These are phyloP conservation scores for Cladosporium sphaerospermum DNA, from an alignment of 2,329 filamentous ascomycete genomes.

Conservation along the genomic window DNA sequence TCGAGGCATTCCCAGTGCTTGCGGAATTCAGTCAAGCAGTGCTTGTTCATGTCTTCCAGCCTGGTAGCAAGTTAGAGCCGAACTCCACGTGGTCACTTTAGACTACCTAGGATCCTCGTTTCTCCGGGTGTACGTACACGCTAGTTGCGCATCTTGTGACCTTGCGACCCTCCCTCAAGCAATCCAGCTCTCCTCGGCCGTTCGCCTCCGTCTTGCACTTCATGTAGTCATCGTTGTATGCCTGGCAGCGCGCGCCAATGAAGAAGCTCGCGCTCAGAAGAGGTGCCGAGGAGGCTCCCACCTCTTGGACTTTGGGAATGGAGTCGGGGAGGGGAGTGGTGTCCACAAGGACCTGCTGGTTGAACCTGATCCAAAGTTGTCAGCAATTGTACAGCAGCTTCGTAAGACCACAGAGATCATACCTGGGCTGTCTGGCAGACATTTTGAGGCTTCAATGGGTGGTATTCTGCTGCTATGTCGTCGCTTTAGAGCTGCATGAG, in stretches of 20 bases:
- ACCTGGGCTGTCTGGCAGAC: constrained; percentile 57
- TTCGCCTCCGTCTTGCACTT: constrained; percentile 96
- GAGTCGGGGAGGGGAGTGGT: constrained; percentile 87
- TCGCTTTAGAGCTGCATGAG: constrained; percentile 6
- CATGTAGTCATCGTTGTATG: constrained; percentile 99
- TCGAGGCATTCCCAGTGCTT: constrained; percentile 94
- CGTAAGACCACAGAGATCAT: constrained; percentile 23
- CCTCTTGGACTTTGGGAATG: constrained; percentile 88
- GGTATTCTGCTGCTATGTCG: constrained; percentile 1
- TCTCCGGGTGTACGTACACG: constrained; percentile 61
- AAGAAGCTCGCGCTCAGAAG: constrained; percentile 91
- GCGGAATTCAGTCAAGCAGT: constrained; percentile 86
- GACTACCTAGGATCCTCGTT: not conserved
- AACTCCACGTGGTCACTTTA: not conserved
- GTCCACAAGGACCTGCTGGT: constrained; percentile 88
- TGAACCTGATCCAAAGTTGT: constrained; percentile 64
- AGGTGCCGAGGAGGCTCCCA: constrained; percentile 87
- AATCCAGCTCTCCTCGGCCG: constrained; percentile 86
- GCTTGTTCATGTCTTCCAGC: constrained; percentile 90
- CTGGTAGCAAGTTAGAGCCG: constrained; percentile 39
- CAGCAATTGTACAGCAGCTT: not conserved
- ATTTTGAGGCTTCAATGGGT: constrained; percentile 39
- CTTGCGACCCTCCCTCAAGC: constrained; percentile 91
- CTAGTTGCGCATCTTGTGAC: constrained; percentile 94
- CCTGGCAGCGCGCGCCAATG: constrained; percentile 88